Base-by-base conservation (phyloP, 2,329 filamentous ascomycete genomes). In the Plenodomus lindquistii region DNA sequence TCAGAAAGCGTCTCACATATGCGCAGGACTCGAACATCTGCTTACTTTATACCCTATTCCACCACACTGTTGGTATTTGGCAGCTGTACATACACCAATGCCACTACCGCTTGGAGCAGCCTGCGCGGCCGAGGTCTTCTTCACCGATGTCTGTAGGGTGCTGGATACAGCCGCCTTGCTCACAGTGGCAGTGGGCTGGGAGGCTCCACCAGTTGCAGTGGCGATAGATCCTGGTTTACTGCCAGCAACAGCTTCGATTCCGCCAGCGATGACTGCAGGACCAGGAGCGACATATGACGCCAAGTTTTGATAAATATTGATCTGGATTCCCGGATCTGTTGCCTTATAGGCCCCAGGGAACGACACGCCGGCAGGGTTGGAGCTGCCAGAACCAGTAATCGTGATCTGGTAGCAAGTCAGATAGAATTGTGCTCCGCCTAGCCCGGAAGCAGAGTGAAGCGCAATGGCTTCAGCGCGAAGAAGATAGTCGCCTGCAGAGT, bases 391-490 rank as follows among this genome's bases (percentile, higher is more conserved):
- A 46, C 83, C 82, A 20, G 79, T 80, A 53, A 87, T 73, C 64
- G 84, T 77, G 54, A 87, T 63, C 75, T 87, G 85, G 59, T 83
- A 73, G 68, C 85, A 78, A 24, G 68, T 69, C 21, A 75, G 46
- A 62, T 79, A 77, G 60, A 72, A 72, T 57, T 78, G 73, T 17
- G 75, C 74, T 24, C 75, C 79, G 45, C 74, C 75, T 15, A 71
- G 44, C 34, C 66, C 56, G 3, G 74, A 77, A 31, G 72, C 69
- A 72, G 86, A 27, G 19, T 50, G 84, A 40, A 87, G 81, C 17
- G 80, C 84, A 44, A 87, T 78, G 38, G 81, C 75, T 72, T 85
- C 83, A 27, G 81, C 79, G 16, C 79, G 42, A 6, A 84, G 74
- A 42, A 85, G 77, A 24, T 50, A 46, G n/a, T 52, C 50, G 27